Conservation (phyloP, 2,329 filamentous ascomycete genomes). For the Monilinia fructicola region DNA sequence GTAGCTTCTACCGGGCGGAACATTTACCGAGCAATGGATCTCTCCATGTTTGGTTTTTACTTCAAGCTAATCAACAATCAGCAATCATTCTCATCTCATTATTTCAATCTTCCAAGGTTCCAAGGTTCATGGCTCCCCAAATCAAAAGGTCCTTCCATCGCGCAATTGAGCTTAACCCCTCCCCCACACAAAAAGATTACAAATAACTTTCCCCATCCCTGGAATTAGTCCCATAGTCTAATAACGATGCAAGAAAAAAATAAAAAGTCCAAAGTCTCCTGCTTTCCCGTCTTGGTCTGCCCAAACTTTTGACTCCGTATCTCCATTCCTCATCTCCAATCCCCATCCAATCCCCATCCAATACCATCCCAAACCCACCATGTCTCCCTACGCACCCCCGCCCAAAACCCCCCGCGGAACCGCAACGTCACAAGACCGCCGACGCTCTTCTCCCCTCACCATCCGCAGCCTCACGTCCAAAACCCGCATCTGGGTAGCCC, state of each 20-base stretch:
- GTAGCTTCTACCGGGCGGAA: background rate
- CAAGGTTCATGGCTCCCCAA: too few relatives aligned
- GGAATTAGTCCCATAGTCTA: too few relatives aligned
- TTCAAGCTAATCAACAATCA: background rate
- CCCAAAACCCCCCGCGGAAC: conserved; percentile 36
- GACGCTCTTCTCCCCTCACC: conserved; percentile 48
- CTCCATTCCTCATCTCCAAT: background rate
- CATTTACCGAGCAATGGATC: background rate
- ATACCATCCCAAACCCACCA: background rate
- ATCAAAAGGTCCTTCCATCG: background rate
- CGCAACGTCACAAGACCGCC: conserved; percentile 36
- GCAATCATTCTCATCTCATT: too few relatives aligned
- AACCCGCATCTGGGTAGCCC: conserved; percentile 48
- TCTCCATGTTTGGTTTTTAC: background rate
- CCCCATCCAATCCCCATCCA: background rate
- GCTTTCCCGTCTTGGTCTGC: background rate
- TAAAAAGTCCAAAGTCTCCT: background rate
- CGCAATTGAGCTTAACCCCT: background rate
- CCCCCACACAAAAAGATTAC: conserved; percentile 8
- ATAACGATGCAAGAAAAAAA: background rate
- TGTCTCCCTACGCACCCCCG: conserved; percentile 9
- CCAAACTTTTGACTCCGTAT: background rate
- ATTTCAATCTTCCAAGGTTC: background rate
- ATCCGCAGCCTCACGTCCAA: conserved; percentile 47
- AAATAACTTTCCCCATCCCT: background rate